Base-by-base conservation (phyloP, 2,329 filamentous ascomycete species). In the Xylariaceae sp. region DNA sequence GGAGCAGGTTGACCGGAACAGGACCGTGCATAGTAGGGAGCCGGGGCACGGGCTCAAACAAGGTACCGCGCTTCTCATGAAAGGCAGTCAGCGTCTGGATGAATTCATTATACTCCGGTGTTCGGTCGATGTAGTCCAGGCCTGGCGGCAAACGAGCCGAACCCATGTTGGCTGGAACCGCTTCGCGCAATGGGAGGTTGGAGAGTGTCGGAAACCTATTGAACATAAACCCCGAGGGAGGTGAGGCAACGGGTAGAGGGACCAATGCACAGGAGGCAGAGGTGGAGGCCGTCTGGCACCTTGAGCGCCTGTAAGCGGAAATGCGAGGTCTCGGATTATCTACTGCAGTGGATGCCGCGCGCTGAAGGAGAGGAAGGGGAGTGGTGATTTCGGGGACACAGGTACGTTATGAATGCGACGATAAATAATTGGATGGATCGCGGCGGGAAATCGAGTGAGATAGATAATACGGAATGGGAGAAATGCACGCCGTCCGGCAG, bases 41-140 rank as follows among this genome's bases (percentile, higher is more conserved):
- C 42, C 66, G 60, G 76, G 85, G 90, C 69, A 91, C 87, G 32
- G 85, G 79, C 58, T 95, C 90, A 62, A 95, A 84, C 54, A 78
- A 74, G 6, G 89, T 95, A 52, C 89, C 89, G 73, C 90, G 83
- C 70, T 89, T 83, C 64, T 85, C 79, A 71, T 95, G 89, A 68
- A 89, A 95, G 46, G 78, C 82, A 49, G 77, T 80, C 54, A 95
- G 74, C 65, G 86, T 84, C 62, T 80, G 76, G 67, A 95, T 87
- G 70, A 95, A 95, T 43, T 88, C 84, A 53, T 86, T 81, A 72
- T 90, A 90, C 72, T 94, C 89, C 49, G 80, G 74, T 2, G 81
- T 85, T 55, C 78, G 77, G 51, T 84, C 80, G 70, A 86, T 81
- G 60, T 66, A 61, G 54, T 70, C 35, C 8, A 7, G 68, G 56